Evolutionary conservation across 2,329 filamentous ascomycete species (phyloP).

Genomic region (Xylariomycetidae sp.): DNA sequence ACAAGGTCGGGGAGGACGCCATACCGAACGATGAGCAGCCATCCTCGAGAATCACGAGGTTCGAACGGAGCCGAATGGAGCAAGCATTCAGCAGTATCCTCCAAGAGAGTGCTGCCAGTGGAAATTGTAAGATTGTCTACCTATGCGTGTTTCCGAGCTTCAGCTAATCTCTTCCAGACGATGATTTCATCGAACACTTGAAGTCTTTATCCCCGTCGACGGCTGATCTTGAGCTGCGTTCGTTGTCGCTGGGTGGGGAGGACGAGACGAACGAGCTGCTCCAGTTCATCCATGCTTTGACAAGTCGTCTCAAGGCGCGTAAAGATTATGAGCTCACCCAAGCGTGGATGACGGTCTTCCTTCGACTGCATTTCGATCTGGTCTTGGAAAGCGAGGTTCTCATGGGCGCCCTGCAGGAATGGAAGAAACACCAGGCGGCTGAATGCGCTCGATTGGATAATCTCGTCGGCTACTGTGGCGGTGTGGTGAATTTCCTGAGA

Average conservation of each 20-base stretch:
- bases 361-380: conserved; percentile 66
- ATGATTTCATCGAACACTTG: conserved; percentile 68
- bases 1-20: conserved; percentile 20
- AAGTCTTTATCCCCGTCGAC: conserved; percentile 77
- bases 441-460: conserved; percentile 67
- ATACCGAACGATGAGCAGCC: conserved; percentile 23
- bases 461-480: conserved; percentile 80
- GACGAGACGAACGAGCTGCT: conserved; percentile 62
- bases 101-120: conserved; percentile 43
- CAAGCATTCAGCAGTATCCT: conserved; percentile 54
- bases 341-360: conserved; percentile 94
- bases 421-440: conserved; percentile 65
- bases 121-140: conserved; percentile 49
- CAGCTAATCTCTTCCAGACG: conserved; percentile 35
- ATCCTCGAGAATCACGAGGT: conserved; percentile 61
- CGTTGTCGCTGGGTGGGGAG: conserved; percentile 48
- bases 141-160: neutral
- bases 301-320: conserved; percentile 58
- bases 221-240: conserved; percentile 86
- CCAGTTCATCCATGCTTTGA: conserved; percentile 77
- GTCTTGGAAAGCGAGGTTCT: conserved; percentile 47
- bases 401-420: conserved; percentile 55
- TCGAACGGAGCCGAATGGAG: conserved; percentile 53
- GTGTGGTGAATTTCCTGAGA: conserved; percentile 77
- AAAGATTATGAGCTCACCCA: conserved; percentile 91